phyloP scores from a whole-genome alignment of 768 basidiomycete species.

The Thelephora ganbajun region DNA sequence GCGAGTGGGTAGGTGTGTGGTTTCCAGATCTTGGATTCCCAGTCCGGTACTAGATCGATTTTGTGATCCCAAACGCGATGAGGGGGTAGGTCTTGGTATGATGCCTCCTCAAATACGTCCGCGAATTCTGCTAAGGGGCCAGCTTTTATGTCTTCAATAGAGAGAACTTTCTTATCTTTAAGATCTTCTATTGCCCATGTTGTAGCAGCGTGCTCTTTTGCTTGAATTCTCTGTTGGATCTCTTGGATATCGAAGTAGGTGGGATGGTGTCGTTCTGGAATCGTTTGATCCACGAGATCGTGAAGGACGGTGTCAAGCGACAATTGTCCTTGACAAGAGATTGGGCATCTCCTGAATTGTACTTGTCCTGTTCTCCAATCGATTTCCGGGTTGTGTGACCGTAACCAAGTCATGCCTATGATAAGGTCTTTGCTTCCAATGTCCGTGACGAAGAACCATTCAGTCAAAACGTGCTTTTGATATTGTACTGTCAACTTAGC shows the following conservation, averaged over 20 bases:
- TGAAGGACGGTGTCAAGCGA: not conserved
- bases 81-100: conserved; percentile 5
- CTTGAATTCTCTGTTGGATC: too few relatives aligned
- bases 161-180: not conserved
- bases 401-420: too few relatives aligned
- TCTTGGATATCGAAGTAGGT: too few relatives aligned
- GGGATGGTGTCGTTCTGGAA: not conserved
- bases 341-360: conserved; percentile 4
- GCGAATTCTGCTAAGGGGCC: conserved; percentile 1
- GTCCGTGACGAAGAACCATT: too few relatives aligned
- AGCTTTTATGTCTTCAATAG: conserved; percentile 6
- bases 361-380: conserved; percentile 7
- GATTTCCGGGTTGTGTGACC: conserved; percentile 11
- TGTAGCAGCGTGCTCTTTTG: too few relatives aligned
- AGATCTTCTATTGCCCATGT: not conserved
- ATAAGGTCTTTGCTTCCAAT: too few relatives aligned
- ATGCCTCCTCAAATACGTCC: conserved; percentile 4
- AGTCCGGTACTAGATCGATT: conserved; percentile 8
- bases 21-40: conserved; percentile 4
- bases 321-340: too few relatives aligned
- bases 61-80: conserved; percentile 9
- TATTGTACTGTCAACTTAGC: too few relatives aligned
- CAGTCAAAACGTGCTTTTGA: too few relatives aligned
- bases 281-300: conserved; percentile 1
- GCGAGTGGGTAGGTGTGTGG: conserved; percentile 9